These are phyloP conservation scores for Arabidopsis hybrid DNA, from an alignment of 441 rosid species.

Conservation along the genomic window DNA sequence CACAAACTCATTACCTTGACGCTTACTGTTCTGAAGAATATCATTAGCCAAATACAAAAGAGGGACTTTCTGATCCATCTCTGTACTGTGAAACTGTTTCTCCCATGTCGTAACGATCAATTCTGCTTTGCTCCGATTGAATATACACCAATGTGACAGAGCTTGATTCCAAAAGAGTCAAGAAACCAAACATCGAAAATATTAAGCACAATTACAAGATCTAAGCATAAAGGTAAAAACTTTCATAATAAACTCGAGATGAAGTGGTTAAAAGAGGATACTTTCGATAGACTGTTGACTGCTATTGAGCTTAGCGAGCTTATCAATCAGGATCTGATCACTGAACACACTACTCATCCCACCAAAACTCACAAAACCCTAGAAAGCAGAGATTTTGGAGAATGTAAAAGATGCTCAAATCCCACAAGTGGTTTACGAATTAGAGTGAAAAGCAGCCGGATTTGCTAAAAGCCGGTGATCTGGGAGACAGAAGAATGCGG, in stretches of 20 bases:
- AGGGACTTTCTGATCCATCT: constrained; percentile 81
- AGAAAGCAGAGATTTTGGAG: not conserved
- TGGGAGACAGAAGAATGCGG: constrained; percentile 15
- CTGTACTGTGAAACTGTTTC: constrained; percentile 78
- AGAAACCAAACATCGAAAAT: constrained; percentile 34
- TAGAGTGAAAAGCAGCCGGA: constrained; percentile 3
- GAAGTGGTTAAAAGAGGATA: constrained; percentile 48
- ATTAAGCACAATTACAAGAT: constrained; percentile 12
- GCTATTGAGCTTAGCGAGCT: constrained; percentile 97
- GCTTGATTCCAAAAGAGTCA: constrained; percentile 57
- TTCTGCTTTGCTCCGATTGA: constrained; percentile 86
- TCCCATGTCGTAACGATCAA: constrained; percentile 89
- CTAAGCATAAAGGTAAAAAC: constrained; percentile 1
- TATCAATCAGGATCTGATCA: constrained; percentile 89
- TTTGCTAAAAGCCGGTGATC: constrained; percentile 24
- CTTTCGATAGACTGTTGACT: constrained; percentile 96
- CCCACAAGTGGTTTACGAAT: not conserved
- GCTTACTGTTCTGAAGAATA: constrained; percentile 93
- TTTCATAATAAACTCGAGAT: not conserved
- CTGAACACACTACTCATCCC: constrained; percentile 93
- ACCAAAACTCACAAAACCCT: constrained; percentile 37
- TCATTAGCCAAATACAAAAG: constrained; percentile 93
- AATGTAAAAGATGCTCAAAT: constrained; percentile 21
- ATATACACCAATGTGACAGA: constrained; percentile 91
- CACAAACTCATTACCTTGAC: constrained; percentile 92